Base-by-base conservation (phyloP, 1,284 basidiomycete genomes). In the Sporisorium iseilematis-ciliati region DNA sequence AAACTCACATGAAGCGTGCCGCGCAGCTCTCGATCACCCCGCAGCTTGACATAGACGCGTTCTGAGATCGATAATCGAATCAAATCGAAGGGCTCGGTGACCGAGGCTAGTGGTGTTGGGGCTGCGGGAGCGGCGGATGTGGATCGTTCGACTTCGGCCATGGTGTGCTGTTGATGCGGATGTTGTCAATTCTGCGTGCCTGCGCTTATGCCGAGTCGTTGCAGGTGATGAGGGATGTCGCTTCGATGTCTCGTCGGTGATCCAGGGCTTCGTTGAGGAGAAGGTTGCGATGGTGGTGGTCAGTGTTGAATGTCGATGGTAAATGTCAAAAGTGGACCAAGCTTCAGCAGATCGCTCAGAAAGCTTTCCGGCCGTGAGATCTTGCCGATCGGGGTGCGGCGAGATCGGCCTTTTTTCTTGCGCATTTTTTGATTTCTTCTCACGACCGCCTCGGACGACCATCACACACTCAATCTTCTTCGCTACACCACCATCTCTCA, bases 31-130 rank as follows among this genome's bases (percentile, higher is more conserved):
- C 97, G 89, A 86, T 99, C 97, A 25, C 97, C 97, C 78, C 97
- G 89, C 64, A 99, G 89, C 87, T 99, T 99, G 79, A 96, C 93
- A 85, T 92, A 93, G 18, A 98, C 96, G 71, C 93, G 94, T 89
- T 99, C 97, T 82, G 93, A 94, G 72, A 99, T 90, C 33, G 95
- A 95, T 33, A 99, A 89, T 73, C 95, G 90, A 84, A 99, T 96
- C 78, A 99, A 91, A 86, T 99, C 97, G 87, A 99, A 94, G n/a
- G 95, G 95, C 87, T 97, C 95, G 86, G 93, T 91, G 83, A 99
- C 74, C 33, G 68, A 71, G 21, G 72, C 56, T 42, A 65, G 58
- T 18, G 66, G 57, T 41, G 62, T 21, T 41, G 71, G 59, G 8
- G 51, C 61, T 23, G 57, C 26, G n/a, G 64, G 48, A 8, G 70